These are phyloP conservation scores for Fraxinus angustifolia DNA, from an alignment of 305 asterid genomes.

Conservation along the genomic window DNA sequence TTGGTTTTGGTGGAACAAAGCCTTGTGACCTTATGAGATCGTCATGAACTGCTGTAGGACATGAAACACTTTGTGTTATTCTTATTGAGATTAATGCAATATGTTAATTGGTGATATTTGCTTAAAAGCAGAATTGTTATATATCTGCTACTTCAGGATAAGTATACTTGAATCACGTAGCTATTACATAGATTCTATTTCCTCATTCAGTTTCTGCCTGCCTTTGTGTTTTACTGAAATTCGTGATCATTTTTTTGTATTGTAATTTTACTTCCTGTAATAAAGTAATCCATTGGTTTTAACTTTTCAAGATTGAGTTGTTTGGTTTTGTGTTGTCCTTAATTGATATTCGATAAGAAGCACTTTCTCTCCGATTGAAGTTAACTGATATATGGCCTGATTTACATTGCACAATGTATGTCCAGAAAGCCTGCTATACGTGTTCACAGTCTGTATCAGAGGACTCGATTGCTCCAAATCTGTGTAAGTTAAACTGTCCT, in stretches of 20 bases:
- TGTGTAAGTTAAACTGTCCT: conserved; percentile 56
- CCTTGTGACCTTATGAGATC: neutral
- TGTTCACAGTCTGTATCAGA: conserved; percentile 75
- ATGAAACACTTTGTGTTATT: neutral
- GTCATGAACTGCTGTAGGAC: neutral
- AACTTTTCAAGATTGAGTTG: conserved; percentile 8
- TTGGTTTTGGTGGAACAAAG: neutral
- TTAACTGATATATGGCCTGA: conserved; percentile 6
- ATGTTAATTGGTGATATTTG: neutral
- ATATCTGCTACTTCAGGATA: neutral
- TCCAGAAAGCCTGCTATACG: conserved; percentile 82
- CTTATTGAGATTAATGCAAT: neutral
- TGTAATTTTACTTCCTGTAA: neutral
- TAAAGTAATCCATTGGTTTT: neutral
- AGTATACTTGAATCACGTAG: conserved; percentile 6
- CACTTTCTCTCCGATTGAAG: conserved; percentile 2
- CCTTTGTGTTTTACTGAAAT: neutral
- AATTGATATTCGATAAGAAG: conserved; percentile 10
- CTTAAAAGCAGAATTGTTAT: neutral
- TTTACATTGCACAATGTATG: conserved; percentile 30
- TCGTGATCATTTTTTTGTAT: neutral
- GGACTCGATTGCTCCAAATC: conserved; percentile 68
- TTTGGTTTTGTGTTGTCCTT: conserved; percentile 11
- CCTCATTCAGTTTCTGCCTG: neutral
- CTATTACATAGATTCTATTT: neutral